Conservation (phyloP, 192 early-diverging fungal genomes). For the Geranomyces variabilis region DNA sequence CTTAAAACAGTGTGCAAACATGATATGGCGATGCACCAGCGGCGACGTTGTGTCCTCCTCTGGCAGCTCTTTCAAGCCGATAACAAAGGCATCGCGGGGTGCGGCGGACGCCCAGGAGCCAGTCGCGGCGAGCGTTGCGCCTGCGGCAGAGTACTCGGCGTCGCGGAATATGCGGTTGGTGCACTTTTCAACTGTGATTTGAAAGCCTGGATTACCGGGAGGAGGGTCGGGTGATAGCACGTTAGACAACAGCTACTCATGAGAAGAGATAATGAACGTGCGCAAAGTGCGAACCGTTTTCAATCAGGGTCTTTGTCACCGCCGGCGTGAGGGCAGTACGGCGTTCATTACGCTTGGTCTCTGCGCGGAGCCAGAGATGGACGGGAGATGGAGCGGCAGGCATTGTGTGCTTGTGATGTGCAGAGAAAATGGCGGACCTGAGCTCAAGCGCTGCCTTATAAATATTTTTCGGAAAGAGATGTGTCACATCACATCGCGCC, state of each 20-base stretch:
- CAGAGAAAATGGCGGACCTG: too few relatives aligned
- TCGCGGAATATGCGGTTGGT: conserved; percentile 86
- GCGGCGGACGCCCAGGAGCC: conserved; percentile 82
- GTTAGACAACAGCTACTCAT: not conserved
- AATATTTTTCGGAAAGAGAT: too few relatives aligned
- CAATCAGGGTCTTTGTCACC: conserved; percentile 77
- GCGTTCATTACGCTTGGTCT: conserved; percentile 97
- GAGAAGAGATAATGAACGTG: not conserved
- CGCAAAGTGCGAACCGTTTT: conserved; percentile 43
- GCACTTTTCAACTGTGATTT: conserved; percentile 87
- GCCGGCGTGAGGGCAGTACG: conserved; percentile 89
- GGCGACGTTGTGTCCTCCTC: conserved; percentile 85
- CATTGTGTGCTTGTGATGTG: too few relatives aligned
- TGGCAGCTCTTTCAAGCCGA: conserved; percentile 96
- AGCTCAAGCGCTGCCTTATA: too few relatives aligned
- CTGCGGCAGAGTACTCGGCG: conserved; percentile 83
- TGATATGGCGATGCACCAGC: conserved; percentile 90
- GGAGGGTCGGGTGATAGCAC: too few relatives aligned
- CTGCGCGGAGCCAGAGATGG: conserved; percentile 89
- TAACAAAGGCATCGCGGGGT: conserved; percentile 88
- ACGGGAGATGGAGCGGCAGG: not conserved
- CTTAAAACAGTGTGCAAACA: conserved; percentile 99
- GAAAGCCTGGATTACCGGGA: too few relatives aligned
- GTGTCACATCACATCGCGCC: too few relatives aligned
- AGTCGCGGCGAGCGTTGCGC: conserved; percentile 76